Percentiles rank a stretch among this genome's conserved stretches.
Evolutionary conservation across 2,329 filamentous ascomycete genomes (phyloP).

Genomic region (Aureobasidium namibiae): DNA sequence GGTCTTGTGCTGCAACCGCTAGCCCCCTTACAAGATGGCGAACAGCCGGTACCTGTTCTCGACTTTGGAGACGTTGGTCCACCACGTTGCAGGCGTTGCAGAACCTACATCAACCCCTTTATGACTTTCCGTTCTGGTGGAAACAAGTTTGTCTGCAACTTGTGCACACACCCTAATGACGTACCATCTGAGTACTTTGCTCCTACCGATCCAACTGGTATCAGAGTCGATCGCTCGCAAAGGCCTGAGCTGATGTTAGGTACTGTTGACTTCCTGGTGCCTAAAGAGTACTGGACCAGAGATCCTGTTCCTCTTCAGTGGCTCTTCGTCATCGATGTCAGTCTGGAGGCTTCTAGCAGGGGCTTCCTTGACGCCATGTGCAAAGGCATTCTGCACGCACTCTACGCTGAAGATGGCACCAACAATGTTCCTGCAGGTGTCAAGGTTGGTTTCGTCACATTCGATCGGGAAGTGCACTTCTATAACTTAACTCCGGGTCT

Average conservation of each 20-base stretch:
- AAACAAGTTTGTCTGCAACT: slow-evolving; percentile 95
- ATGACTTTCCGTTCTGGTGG: slow-evolving; percentile 95
- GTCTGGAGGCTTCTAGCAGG: slow-evolving; percentile 82
- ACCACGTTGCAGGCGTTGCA: slow-evolving; percentile 83
- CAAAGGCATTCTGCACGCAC: slow-evolving; percentile 72
- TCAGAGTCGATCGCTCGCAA: slow-evolving; percentile 79
- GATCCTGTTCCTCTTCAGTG: slow-evolving; percentile 80
- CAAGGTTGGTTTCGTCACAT: slow-evolving; percentile 91
- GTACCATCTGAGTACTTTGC: slow-evolving; percentile 88
- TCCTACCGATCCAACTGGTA: slow-evolving; percentile 77
- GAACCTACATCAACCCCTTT: slow-evolving; percentile 97
- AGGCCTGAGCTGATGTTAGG: slow-evolving; percentile 83
- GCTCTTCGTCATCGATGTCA: slow-evolving; percentile 89
- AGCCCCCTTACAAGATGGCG: slow-evolving; percentile 72
- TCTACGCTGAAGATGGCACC: slow-evolving; percentile 57
- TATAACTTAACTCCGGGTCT: slow-evolving; percentile 81
- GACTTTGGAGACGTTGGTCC: slow-evolving; percentile 91
- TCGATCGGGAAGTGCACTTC: slow-evolving; percentile 94
- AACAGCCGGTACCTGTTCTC: slow-evolving; percentile 79
- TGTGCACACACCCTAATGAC: slow-evolving; percentile 96
- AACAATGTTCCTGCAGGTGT: slow-evolving; percentile 63
- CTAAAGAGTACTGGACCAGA: slow-evolving; percentile 97
- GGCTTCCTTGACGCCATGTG: slow-evolving; percentile 87
- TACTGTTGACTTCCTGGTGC: slow-evolving; percentile 92
- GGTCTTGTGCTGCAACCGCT: slow-evolving; percentile 85